Percentiles rank a stretch among this genome's conserved stretches.
Evolutionary conservation across 306 rosid species (phyloP).

Genomic region (Gynostemma pentaphyllum): DNA sequence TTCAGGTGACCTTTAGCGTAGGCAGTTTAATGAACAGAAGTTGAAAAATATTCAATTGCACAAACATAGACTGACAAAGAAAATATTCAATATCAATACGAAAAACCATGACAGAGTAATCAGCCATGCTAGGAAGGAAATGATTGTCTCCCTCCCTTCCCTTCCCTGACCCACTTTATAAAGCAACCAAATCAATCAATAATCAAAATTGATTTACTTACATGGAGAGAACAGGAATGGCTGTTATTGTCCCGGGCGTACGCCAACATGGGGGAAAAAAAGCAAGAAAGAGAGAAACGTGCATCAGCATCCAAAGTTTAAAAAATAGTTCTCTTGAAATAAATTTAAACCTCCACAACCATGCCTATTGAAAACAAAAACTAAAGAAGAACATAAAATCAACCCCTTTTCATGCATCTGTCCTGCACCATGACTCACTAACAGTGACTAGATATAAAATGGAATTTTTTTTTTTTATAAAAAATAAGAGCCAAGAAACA

Average conservation of each 20-base stretch:
- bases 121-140: not conserved
- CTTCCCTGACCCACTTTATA: not conserved
- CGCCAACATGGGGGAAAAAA: slow-evolving; percentile 19
- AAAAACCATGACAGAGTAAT: not conserved
- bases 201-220: slow-evolving; percentile 35
- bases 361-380: not conserved
- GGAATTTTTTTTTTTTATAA: no score
- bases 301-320: slow-evolving; percentile 35
- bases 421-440: not conserved
- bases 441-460: not conserved
- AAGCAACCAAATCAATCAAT: slow-evolving; percentile 8
- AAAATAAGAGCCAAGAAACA: not conserved
- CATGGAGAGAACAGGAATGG: slow-evolving; percentile 98
- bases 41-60: not conserved
- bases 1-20: not conserved
- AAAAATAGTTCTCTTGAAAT: not conserved
- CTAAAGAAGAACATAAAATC: not conserved
- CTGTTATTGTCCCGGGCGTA: slow-evolving; percentile 46
- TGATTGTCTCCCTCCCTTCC: not conserved
- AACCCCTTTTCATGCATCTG: slow-evolving; percentile 1
- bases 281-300: slow-evolving; percentile 13
- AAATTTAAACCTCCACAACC: not conserved
- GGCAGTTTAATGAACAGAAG: not conserved
- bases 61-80: not conserved
- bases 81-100: not conserved